phyloP scores from a whole-genome alignment of 1,139 yeast genomes.

The Yamadazyma triangularis region DNA sequence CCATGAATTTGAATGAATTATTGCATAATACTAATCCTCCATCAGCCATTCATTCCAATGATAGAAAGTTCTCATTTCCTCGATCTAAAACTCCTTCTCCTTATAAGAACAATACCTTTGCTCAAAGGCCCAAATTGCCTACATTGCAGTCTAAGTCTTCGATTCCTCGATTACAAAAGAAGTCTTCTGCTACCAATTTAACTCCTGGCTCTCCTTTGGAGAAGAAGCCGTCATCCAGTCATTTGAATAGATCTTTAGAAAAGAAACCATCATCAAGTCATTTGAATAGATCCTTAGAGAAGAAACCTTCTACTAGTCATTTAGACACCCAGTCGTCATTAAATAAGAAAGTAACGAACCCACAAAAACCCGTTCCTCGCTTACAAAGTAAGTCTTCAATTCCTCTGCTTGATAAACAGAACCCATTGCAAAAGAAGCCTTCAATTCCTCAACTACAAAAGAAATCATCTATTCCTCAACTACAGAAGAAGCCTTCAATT shows the following conservation, averaged over 20 bases:
- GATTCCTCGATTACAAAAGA: constrained; percentile 12
- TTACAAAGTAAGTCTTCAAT: constrained; percentile 10
- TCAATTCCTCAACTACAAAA: constrained; percentile 6
- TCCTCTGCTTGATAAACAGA: too few species aligned
- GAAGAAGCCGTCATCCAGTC: not conserved
- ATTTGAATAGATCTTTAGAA: too few species aligned
- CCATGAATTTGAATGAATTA: constrained; percentile 34
- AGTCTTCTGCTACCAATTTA: constrained; percentile 6
- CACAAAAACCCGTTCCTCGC: too few species aligned
- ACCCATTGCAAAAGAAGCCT: constrained; percentile 10
- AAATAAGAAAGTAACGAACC: constrained; percentile 6
- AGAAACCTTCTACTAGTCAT: constrained; percentile 5
- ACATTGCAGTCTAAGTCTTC: constrained; percentile 10
- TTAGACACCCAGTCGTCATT: constrained; percentile 2
- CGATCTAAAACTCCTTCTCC: constrained; percentile 8
- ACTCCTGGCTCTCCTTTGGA: not conserved
- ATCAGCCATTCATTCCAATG: not conserved
- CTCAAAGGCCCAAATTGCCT: constrained; percentile 7
- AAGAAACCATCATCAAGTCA: too few species aligned
- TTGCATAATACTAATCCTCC: constrained; percentile 10
- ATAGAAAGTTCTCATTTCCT: constrained; percentile 12
- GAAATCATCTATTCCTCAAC: constrained; percentile 7
- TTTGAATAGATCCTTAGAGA: constrained; percentile 8
- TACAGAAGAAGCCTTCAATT: constrained; percentile 11
- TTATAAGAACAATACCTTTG: constrained; percentile 12